phyloP scores from a whole-genome alignment of 2,329 filamentous ascomycete species.

The Exserohilum rostratum region DNA sequence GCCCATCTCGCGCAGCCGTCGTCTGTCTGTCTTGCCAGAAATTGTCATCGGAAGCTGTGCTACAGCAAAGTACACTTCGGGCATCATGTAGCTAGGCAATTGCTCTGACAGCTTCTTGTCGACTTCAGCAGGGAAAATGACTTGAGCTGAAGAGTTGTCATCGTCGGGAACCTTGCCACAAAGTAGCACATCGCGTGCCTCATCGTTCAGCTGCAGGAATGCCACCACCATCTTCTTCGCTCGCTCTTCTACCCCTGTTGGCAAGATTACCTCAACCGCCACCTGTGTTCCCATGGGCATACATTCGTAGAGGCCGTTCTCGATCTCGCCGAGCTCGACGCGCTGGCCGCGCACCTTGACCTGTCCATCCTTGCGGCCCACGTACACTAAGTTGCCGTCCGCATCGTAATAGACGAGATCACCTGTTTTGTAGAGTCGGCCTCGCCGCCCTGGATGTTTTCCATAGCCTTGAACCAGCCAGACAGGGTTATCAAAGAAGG shows the following conservation, averaged over 20 bases:
- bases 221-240: too few species aligned
- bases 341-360: constrained; percentile 34
- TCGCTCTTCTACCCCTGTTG: too few species aligned
- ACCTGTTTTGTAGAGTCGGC: constrained; percentile 35
- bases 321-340: constrained; percentile 28
- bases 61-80: constrained; percentile 1
- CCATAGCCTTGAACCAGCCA: neutral
- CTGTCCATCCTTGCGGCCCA: constrained; percentile 29
- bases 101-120: neutral
- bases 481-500: constrained; percentile 17
- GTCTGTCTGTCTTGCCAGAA: constrained; percentile 51
- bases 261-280: too few species aligned
- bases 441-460: neutral
- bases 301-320: too few species aligned
- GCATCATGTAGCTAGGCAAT: constrained; percentile 3
- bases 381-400: constrained; percentile 20
- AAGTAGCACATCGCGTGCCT: too few species aligned
- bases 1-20: constrained; percentile 12
- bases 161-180: too few species aligned
- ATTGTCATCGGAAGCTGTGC: constrained; percentile 44
- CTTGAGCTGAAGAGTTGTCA: neutral
- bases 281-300: too few species aligned
- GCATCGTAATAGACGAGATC: constrained; percentile 20
- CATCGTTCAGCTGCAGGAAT: too few species aligned
- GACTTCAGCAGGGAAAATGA: neutral